These are phyloP conservation scores for Aspergillus quadrilineatus DNA, from an alignment of 2,329 filamentous ascomycete genomes.

Conservation along the genomic window DNA sequence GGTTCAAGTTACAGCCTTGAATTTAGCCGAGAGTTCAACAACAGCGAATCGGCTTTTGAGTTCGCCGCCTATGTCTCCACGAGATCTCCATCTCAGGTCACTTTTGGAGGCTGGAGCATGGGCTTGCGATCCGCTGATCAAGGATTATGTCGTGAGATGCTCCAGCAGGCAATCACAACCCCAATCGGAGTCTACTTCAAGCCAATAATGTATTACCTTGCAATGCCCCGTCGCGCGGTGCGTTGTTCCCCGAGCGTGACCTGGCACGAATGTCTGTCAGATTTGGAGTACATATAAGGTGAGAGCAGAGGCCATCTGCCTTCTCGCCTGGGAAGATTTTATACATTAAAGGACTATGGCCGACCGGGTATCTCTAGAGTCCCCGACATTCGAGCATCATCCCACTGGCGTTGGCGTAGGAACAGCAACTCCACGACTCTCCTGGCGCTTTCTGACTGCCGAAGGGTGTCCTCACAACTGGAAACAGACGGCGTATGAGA, in stretches of 20 bases:
- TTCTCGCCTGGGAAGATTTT: neutral
- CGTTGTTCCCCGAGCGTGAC: neutral
- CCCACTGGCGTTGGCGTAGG: constrained; percentile 26
- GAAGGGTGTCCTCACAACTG: constrained; percentile 18
- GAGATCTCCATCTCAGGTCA: neutral
- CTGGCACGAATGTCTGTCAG: neutral
- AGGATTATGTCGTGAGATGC: neutral
- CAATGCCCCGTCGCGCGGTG: neutral
- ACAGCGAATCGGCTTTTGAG: neutral
- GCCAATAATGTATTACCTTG: neutral
- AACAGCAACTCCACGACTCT: constrained; percentile 24
- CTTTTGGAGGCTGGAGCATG: neutral
- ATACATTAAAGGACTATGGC: neutral
- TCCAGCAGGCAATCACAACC: neutral
- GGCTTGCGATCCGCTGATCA: neutral
- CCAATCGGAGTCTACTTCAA: neutral
- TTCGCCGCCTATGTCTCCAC: neutral
- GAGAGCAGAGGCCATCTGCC: neutral
- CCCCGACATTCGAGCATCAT: constrained; percentile 6
- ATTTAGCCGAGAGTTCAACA: neutral
- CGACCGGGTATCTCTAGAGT: neutral
- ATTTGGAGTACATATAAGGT: neutral
- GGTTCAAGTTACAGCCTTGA: neutral
- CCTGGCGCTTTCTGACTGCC: constrained; percentile 25
- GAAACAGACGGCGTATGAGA: constrained; percentile 30